phyloP scores from a whole-genome alignment of 2,329 filamentous ascomycete species.

The Cordyceps tenuipes region DNA sequence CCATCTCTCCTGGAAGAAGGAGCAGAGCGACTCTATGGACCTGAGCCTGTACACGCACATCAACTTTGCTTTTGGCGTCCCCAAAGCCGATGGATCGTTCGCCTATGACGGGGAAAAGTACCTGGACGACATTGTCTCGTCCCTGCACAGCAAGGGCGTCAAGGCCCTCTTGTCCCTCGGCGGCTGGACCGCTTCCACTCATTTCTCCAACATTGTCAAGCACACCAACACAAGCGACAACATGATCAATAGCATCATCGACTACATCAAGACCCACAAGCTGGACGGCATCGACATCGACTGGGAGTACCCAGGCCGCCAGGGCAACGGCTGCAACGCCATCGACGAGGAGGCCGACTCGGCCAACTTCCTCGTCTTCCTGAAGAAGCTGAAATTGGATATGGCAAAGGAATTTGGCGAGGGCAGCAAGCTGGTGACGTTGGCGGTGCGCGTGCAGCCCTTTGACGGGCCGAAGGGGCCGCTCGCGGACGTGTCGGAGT shows the following conservation, averaged over 20 bases:
- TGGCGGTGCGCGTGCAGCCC: constrained; percentile 8
- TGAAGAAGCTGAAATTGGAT: not conserved
- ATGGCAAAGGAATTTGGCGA: not conserved
- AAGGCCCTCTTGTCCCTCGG: constrained; percentile 13
- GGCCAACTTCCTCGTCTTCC: not conserved
- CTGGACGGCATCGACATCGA: not conserved
- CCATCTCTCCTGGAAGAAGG: constrained; percentile 8
- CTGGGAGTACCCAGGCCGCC: constrained; percentile 9
- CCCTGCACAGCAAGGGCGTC: constrained; percentile 5
- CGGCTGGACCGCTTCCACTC: constrained; percentile 9
- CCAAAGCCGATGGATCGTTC: constrained; percentile 1
- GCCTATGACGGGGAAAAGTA: constrained; percentile 6
- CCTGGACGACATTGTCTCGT: not conserved
- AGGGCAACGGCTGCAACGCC: constrained; percentile 4
- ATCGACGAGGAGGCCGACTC: constrained; percentile 1
- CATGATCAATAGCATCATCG: constrained; percentile 1
- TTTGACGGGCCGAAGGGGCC: constrained; percentile 11
- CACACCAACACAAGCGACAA: not conserved
- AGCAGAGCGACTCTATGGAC: not conserved
- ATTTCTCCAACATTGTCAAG: constrained; percentile 9
- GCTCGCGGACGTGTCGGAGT: not conserved
- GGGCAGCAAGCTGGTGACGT: constrained; percentile 2
- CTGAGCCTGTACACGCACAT: constrained; percentile 12
- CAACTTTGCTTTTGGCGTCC: constrained; percentile 13
- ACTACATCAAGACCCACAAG: not conserved